These are phyloP conservation scores for Candida corydali DNA, from an alignment of 805 yeast species.

Conservation along the genomic window DNA sequence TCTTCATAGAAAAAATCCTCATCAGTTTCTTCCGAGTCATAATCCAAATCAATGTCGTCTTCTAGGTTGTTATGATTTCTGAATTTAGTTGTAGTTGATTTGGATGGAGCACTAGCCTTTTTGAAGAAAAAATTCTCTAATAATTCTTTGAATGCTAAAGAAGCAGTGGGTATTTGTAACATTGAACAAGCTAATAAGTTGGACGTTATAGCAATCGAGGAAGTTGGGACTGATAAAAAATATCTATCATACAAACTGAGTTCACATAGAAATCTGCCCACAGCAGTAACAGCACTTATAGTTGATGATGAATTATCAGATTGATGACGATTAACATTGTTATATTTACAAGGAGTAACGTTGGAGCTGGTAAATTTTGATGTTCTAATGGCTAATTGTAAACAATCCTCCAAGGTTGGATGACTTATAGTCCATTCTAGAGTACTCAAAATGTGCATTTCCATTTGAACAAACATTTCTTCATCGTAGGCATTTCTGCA, in stretches of 20 bases:
- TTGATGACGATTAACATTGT: slow-evolving; percentile 10
- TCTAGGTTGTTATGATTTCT: slow-evolving; percentile 6
- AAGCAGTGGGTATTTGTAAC: slow-evolving; percentile 44
- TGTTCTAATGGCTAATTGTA: slow-evolving; percentile 36
- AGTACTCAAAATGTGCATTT: slow-evolving; percentile 64
- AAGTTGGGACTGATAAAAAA: slow-evolving; percentile 42
- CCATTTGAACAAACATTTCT: slow-evolving; percentile 52
- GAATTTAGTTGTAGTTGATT: not conserved
- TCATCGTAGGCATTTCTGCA: slow-evolving; percentile 57
- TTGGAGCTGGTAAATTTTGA: slow-evolving; percentile 13
- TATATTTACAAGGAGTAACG: slow-evolving; percentile 24
- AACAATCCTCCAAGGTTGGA: slow-evolving; percentile 50
- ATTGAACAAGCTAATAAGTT: slow-evolving; percentile 52
- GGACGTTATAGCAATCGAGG: slow-evolving; percentile 47
- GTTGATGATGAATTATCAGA: slow-evolving; percentile 19
- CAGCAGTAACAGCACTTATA: slow-evolving; percentile 51
- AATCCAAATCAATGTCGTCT: slow-evolving; percentile 6
- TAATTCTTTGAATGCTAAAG: slow-evolving; percentile 26
- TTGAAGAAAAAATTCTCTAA: slow-evolving; percentile 8
- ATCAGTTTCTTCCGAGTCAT: slow-evolving; percentile 7
- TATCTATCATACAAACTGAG: slow-evolving; percentile 47
- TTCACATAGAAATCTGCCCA: slow-evolving; percentile 53
- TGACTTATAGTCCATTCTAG: slow-evolving; percentile 49
- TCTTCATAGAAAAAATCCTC: slow-evolving; percentile 10
- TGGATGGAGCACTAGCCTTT: not conserved